Base-by-base conservation (phyloP, 2,329 filamentous ascomycete genomes). In the Apiospora rasikravindrae region DNA sequence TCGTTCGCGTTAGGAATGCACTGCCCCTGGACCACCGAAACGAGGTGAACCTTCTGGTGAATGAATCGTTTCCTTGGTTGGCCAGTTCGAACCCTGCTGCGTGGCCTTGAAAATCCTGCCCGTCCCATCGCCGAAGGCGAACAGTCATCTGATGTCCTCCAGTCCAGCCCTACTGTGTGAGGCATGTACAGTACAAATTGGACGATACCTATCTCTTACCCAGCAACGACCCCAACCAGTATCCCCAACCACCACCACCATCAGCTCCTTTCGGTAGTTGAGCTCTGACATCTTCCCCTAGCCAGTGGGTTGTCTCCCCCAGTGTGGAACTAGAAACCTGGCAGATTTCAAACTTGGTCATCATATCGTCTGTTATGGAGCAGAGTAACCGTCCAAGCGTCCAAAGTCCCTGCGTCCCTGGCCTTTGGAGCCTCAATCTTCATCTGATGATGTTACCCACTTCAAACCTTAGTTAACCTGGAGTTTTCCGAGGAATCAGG, bases 281-380 rank as follows among this genome's bases (percentile, higher is more conserved):
- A 40, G 57, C 57, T 40, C 33, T 64, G 57, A 64, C 57, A 64
- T 29, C 29, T 61, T 19, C 53, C 37, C 22, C 45, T 49, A 26
- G 19, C 33, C 22, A 40, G 57, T 64, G 33, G 57, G 33, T n/a
- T n/a, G 57, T 64, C 29, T 64, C 57, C 57, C 53, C 57, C 57
- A 64, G 40, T n/a, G 57, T 64, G 57, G 57, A 64, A 64, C 29
- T 64, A 33, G 29, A 64, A 64, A 64, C 57, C 57, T 40, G 57
- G 57, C 57, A 40, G 33, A 64, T 64, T 64, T 64, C 57, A 64
- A n/a, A 64, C 57, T 64, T 64, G 57, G 33, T 64, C 57, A 64
- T 64, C 57, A n/a, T 33, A 22, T 64, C 29, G 33, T 64, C 57
- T 64, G 57, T 37, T 64, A 64, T 64, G 57, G 57, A 64, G 57